Evolutionary conservation across 768 basidiomycete species (phyloP).

Genomic region (Butyriboletus loyo): DNA sequence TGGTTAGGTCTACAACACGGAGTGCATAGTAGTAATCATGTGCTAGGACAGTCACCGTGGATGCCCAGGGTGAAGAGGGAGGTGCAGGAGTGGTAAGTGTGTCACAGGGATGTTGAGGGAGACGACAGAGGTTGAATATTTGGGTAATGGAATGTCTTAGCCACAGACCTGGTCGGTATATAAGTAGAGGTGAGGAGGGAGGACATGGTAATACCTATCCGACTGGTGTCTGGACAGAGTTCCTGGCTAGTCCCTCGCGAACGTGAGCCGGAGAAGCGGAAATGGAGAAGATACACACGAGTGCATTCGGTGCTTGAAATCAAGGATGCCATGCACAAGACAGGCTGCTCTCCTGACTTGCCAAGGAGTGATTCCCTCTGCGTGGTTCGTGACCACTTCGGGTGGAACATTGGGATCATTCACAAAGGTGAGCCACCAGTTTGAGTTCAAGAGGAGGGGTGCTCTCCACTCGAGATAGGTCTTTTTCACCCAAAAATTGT

Average conservation of each 20-base stretch:
- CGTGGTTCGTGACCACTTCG: constrained; percentile 21
- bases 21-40: constrained; percentile 81
- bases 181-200: not conserved
- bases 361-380: constrained; percentile 63
- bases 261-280: constrained; percentile 5
- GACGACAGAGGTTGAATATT: constrained; percentile 76
- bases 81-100: constrained; percentile 45
- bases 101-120: constrained; percentile 70
- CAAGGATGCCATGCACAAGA: constrained; percentile 67
- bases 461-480: constrained; percentile 87
- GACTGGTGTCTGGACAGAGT: constrained; percentile 65
- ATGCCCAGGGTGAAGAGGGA: constrained; percentile 38
- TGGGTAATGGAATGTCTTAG: constrained; percentile 52
- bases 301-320: constrained; percentile 65
- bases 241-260: constrained; percentile 49
- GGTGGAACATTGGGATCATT: constrained; percentile 67
- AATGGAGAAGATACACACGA: constrained; percentile 43
- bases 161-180: constrained; percentile 51
- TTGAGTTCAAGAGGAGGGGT: constrained; percentile 85
- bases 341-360: constrained; percentile 85
- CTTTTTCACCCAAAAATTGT: constrained; percentile 87
- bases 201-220: constrained; percentile 50
- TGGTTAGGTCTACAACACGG: constrained; percentile 46
- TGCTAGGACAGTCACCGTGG: constrained; percentile 64
- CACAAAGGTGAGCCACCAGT: constrained; percentile 91